phyloP scores from a whole-genome alignment of 495 filamentous ascomycete genomes.

The Cercophora samala region DNA sequence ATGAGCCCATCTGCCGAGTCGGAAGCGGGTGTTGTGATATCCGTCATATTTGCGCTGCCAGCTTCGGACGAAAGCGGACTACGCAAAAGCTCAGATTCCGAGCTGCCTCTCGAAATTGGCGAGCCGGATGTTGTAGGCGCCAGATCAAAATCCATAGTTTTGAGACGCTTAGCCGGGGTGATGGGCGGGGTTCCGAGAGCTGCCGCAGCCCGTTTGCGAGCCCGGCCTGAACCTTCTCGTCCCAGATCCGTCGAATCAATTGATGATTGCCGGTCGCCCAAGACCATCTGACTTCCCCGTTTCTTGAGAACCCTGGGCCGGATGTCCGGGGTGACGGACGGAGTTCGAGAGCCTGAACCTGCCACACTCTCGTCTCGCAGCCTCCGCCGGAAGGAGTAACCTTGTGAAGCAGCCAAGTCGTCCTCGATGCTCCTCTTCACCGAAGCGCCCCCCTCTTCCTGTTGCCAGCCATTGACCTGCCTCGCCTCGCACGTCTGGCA shows the following conservation, averaged over 20 bases:
- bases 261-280: constrained; percentile 31
- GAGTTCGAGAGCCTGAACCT: constrained; percentile 40
- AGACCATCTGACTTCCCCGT: constrained; percentile 31
- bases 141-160: constrained; percentile 36
- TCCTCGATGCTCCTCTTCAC: constrained; percentile 50
- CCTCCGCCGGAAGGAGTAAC: constrained; percentile 45
- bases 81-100: constrained; percentile 15
- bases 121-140: constrained; percentile 25
- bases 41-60: constrained; percentile 34
- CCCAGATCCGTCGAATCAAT: constrained; percentile 14
- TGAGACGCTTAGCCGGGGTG: constrained; percentile 45
- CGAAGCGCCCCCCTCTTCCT: constrained; percentile 31
- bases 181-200: constrained; percentile 42
- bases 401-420: constrained; percentile 24
- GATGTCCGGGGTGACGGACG: constrained; percentile 49
- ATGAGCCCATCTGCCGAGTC: constrained; percentile 36
- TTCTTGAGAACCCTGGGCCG: constrained; percentile 42
- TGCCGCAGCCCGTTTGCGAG: constrained; percentile 35
- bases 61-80: constrained; percentile 28
- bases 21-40: constrained; percentile 41
- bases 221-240: constrained; percentile 21
- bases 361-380: constrained; percentile 42
- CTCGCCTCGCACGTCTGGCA: constrained; percentile 82
- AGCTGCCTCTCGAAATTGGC: constrained; percentile 28
- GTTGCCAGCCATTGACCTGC: constrained; percentile 76